A percentile compares a stretch with the other conserved stretches of the same genome.
Evolutionary conservation across 2,329 filamentous ascomycete species (phyloP).

Genomic region (Alternaria atra): DNA sequence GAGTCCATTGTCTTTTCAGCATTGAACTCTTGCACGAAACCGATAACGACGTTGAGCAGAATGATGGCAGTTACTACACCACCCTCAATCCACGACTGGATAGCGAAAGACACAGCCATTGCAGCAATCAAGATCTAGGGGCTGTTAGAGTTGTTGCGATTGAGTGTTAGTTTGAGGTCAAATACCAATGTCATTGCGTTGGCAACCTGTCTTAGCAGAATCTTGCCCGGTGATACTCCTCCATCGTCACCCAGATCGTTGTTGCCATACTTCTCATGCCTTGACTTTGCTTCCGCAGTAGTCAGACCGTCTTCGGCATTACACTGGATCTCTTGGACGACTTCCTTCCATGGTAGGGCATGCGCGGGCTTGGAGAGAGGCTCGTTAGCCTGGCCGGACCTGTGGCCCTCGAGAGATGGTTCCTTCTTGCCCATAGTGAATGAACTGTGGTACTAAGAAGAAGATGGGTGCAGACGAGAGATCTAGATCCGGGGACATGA

Average conservation of each 20-base stretch:
- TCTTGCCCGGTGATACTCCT: constrained; percentile 76
- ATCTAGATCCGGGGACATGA: constrained; percentile 39
- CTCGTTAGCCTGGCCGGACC: constrained; percentile 59
- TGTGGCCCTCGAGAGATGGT: constrained; percentile 49
- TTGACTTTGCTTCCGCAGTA: constrained; percentile 62
- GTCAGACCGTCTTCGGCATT: constrained; percentile 73
- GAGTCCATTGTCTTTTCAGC: constrained; percentile 61
- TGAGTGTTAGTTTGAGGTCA: background rate
- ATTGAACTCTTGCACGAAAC: constrained; percentile 58
- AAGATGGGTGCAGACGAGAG: constrained; percentile 38
- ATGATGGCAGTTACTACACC: constrained; percentile 59
- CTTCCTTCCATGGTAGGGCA: constrained; percentile 62
- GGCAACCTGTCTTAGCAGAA: constrained; percentile 75
- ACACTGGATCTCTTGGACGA: constrained; percentile 67
- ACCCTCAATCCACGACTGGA: constrained; percentile 58
- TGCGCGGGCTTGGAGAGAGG: constrained; percentile 70
- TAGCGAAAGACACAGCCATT: constrained; percentile 58
- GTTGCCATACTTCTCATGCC: constrained; percentile 61
- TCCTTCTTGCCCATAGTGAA: constrained; percentile 51
- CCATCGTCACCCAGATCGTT: constrained; percentile 78
- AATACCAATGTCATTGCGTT: constrained; percentile 80
- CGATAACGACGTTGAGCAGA: constrained; percentile 55
- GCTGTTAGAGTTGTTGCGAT: background rate
- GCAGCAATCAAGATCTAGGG: constrained; percentile 54
- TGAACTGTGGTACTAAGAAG: constrained; percentile 34